Base-by-base conservation (phyloP, 768 basidiomycete species). In the Leucosporidium scottii region DNA sequence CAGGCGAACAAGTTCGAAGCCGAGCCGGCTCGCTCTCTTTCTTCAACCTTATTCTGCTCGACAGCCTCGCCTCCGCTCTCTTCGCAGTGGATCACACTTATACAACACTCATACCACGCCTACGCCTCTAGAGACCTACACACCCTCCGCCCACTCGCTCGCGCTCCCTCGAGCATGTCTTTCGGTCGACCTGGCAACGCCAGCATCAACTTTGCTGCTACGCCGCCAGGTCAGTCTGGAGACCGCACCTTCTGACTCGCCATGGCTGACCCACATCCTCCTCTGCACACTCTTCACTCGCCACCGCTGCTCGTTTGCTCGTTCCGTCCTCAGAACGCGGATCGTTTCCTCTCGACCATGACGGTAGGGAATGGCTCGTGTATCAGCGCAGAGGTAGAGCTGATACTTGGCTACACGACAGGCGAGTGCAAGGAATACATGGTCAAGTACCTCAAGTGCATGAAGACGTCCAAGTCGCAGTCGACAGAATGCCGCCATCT, bases 341-440 rank as follows among this genome's bases (percentile, higher is more conserved):
- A 18, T 50, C 47, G 31, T 81, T 81, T 63, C 80, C 80, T 25
- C 74, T 81, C 9, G 80, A 81, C 69, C 80, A 81, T 56, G 80
- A 81, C 61, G 80, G 80, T 79, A 64, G 53, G 76, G 73, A 21
- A 0, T 10, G 47, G 17, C 20, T 51, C 31, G 7, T 25, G 39
- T 9, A 44, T 2, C 8, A 2, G 15, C 39, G 15, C 8, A 13
- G 13, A 44, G 8, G 3, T 17, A 44, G 30, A 34, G 5, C 18
- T 18, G 30, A 34, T n/a, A 23, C 27, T 36, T 39, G 23, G 10
- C 12, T 18, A 44, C 27, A 31, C 36, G 10, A 20, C 70, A 81
- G 80, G 80, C 54, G 80, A 81, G 61, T 81, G 80, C 72, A 80
- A 79, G 64, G 72, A 74, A 8, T 74, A 73, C 67, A 81, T 81